Base-by-base conservation (phyloP, 164 flowering plant genomes). In the Nymphaea thermarum region DNA sequence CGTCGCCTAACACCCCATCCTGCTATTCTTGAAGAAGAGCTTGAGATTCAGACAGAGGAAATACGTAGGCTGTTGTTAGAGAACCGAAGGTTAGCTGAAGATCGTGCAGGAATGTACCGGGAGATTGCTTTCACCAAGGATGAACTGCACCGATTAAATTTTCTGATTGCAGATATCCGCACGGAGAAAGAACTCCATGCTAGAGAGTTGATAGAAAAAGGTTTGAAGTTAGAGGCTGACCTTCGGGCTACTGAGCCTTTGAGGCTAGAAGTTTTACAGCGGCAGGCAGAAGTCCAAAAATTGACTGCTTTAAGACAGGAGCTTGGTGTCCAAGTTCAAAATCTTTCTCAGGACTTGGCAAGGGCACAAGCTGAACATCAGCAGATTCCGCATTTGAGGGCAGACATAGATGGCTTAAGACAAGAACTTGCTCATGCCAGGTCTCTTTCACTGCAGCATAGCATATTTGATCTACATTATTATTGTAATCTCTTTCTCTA, bases 361-460 rank as follows among this genome's bases (percentile, higher is more conserved):
- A 87, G 84, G 77, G 68, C 83, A 74, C 81, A 81, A 73, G 73
- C 84, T 71, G 99, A 91, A 42, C 90, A 86, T 80, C 76, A 90
- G 65, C 92, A 88, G 72, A 82, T 91, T 73, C 89, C 92, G 36
- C 77, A 6, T 45, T 66, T 90, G 68, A 83, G 80, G 71, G 74
- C 82, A 15, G 99, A 91, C 71, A 66, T 88, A 68, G 92, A 91
- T 71, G 84, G 88, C n/a, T 67, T 91, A 74, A 90, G 84, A 67
- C 89, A 88, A 80, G 97, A 94, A 75, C 86, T 90, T 71, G 72
- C 85, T 82, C 96, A 79, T 62, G 84, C 96, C 69, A 90, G 79
- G 64, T 62, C n/a, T 62, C n/a, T 8, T 17, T 62, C 42, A 71
- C 10, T 45, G 17, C 42, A 10, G 18, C 42, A 8, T 55, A 8